Percentiles rank a stretch among this genome's conserved stretches.
Evolutionary conservation across 225 moss, liverwort and hornwort genomes (phyloP).

Genomic region (Asterella californica): DNA sequence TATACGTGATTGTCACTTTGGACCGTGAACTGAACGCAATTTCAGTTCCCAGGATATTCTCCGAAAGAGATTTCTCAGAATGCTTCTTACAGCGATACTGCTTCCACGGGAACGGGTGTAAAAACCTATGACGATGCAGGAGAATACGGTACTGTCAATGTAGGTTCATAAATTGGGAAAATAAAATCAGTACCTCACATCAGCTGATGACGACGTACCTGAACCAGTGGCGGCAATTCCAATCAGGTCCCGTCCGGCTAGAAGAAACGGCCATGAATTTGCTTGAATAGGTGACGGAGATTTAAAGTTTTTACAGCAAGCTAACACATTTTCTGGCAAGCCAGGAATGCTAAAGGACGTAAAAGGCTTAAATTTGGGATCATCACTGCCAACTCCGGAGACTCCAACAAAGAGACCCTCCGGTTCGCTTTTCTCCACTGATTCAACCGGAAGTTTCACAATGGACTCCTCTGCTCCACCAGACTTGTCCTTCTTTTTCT

Average conservation of each 20-base stretch:
- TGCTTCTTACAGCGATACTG: background rate
- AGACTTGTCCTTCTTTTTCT: conserved; percentile 11
- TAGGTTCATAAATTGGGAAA: background rate
- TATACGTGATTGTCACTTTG: background rate
- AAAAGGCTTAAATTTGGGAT: conserved; percentile 65
- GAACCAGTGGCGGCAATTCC: conserved; percentile 97
- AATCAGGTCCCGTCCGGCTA: conserved; percentile 83
- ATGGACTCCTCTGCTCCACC: conserved; percentile 17
- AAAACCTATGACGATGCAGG: background rate
- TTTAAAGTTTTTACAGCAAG: conserved; percentile 73
- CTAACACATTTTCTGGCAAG: conserved; percentile 58
- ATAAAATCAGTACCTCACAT: background rate
- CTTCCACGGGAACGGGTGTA: background rate
- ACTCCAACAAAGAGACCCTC: conserved; percentile 57
- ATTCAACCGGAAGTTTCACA: conserved; percentile 2
- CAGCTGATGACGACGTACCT: conserved; percentile 24
- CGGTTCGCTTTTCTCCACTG: conserved; percentile 21
- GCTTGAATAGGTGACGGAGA: conserved; percentile 89
- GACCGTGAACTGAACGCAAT: background rate
- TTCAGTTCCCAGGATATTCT: background rate
- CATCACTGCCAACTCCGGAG: conserved; percentile 59
- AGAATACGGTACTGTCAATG: background rate
- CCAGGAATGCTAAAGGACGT: conserved; percentile 55
- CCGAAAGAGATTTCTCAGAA: background rate
- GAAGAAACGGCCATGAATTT: conserved; percentile 88